A percentile compares a stretch with the other conserved stretches of the same genome.
Evolutionary conservation across 176 grass and related monocot genomes (phyloP).

Genomic region (Carex parvula): DNA sequence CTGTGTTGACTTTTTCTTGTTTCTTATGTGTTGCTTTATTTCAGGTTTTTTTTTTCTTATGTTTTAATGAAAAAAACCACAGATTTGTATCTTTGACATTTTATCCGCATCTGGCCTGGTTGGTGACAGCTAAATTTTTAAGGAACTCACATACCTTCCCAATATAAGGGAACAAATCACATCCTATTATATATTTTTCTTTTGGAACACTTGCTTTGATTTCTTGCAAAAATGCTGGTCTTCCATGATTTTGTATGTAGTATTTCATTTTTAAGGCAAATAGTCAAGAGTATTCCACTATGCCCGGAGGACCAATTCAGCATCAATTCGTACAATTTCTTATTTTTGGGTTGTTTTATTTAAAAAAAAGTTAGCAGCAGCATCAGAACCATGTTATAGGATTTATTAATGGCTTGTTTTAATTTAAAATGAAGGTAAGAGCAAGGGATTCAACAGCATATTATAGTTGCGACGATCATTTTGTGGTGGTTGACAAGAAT

Average conservation of each 20-base stretch:
- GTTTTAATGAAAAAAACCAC: not conserved
- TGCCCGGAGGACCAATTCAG: not conserved
- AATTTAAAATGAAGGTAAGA: conserved; percentile 54
- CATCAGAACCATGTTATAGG: not conserved
- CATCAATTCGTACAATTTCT: not conserved
- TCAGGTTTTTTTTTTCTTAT: not conserved
- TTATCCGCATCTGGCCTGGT: not conserved
- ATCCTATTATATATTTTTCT: no score
- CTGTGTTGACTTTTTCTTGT: not conserved
- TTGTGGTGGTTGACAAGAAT: conserved; percentile 90
- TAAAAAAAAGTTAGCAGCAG: not conserved
- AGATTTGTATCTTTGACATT: not conserved
- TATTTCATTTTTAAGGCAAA: not conserved
- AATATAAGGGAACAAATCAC: no score
- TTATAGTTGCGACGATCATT: conserved; percentile 96
- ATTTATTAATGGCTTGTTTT: conserved; percentile 19
- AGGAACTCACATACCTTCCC: no score
- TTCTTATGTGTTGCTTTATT: conserved; percentile 3
- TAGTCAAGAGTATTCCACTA: not conserved
- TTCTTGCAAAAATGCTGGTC: not conserved
- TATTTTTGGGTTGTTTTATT: not conserved
- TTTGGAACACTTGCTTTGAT: no score
- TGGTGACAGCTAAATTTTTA: no score
- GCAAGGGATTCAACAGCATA: conserved; percentile 78
- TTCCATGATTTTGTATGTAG: not conserved